Conservation (phyloP, 164 flowering plant genomes). For the Warburgia ugandensis region DNA sequence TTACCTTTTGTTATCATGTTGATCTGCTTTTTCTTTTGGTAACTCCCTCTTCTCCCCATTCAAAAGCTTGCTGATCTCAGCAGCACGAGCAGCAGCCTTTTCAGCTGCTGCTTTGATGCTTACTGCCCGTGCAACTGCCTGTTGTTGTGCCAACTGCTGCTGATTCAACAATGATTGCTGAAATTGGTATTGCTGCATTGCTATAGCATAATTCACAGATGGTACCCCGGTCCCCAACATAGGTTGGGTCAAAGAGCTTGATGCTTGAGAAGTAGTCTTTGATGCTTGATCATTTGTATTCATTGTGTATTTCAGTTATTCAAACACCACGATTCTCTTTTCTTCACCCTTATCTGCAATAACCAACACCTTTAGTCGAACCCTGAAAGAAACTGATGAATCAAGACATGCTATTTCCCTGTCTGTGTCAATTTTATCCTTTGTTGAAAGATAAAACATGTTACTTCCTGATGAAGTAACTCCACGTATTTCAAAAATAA, state of each 20-base stretch:
- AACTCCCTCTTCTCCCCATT: constrained; percentile 6
- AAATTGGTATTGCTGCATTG: constrained; percentile 24
- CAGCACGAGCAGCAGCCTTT: constrained; percentile 21
- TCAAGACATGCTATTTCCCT: no score
- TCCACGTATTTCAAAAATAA: no score
- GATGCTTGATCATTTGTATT: constrained; percentile 5
- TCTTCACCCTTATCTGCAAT: no score
- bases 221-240: constrained; percentile 5
- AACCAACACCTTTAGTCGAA: no score
- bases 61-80: constrained; percentile 19
- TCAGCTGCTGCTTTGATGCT: constrained; percentile 20
- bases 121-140: constrained; percentile 18
- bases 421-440: no score
- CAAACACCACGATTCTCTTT: neutral
- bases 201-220: constrained; percentile 12
- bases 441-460: no score
- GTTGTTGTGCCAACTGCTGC: constrained; percentile 16
- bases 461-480: no score
- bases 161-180: constrained; percentile 15
- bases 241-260: neutral
- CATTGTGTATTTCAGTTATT: neutral
- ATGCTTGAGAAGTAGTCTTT: constrained; percentile 10
- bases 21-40: constrained; percentile 7
- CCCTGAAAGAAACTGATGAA: no score
- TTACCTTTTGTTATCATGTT: constrained; percentile 8